phyloP scores from a whole-genome alignment of 306 rosid species.

The Begonia fuchsioides region DNA sequence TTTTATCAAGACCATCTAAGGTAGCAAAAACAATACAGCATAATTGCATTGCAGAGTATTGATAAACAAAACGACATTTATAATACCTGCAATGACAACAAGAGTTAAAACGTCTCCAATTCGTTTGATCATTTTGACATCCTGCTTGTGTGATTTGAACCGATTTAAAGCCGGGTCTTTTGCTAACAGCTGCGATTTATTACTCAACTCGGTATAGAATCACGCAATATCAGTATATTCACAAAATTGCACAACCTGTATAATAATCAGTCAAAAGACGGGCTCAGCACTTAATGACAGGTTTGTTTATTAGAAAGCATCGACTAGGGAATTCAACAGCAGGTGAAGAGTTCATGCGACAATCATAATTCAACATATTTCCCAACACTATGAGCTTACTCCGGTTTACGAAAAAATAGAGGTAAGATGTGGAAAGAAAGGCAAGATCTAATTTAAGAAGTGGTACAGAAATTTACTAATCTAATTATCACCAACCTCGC shows the following conservation, averaged over 20 bases:
- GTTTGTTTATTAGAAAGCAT: background rate
- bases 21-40: too few relatives aligned
- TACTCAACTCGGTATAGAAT: conserved; percentile 7
- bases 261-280: background rate
- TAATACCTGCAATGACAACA: conserved; percentile 50
- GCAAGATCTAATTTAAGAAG: too few relatives aligned
- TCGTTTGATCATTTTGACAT: conserved; percentile 33
- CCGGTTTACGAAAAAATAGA: background rate
- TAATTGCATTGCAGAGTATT: conserved; percentile 5
- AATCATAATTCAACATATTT: background rate
- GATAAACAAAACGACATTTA: background rate
- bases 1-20: too few relatives aligned
- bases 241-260: background rate
- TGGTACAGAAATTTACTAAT: too few relatives aligned
- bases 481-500: too few relatives aligned
- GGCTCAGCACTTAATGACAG: background rate
- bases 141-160: conserved; percentile 70
- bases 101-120: conserved; percentile 61
- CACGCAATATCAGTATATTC: background rate
- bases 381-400: background rate
- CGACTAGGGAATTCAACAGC: background rate
- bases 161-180: conserved; percentile 52
- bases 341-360: too few relatives aligned
- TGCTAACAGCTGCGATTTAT: conserved; percentile 58
- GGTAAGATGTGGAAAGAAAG: too few relatives aligned